A percentile compares a stretch with the other conserved stretches of the same genome.
phyloP scores from a whole-genome alignment of 768 basidiomycete species.

The Xanthoconium purpureum region DNA sequence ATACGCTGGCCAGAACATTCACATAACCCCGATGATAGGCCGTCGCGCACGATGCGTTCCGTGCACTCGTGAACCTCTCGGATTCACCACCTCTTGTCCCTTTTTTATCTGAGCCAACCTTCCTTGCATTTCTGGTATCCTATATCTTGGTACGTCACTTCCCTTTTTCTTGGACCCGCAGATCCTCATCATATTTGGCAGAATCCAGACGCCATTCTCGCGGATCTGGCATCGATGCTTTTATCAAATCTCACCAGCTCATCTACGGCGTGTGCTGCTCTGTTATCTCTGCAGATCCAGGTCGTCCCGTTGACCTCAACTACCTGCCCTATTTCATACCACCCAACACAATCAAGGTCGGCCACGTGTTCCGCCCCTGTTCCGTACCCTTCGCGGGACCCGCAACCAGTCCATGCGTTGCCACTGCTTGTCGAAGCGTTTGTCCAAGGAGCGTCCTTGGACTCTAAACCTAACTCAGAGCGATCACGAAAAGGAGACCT shows the following conservation, averaged over 20 bases:
- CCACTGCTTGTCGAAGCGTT: slow-evolving; percentile 90
- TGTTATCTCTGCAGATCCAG: slow-evolving; percentile 65
- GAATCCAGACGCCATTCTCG: slow-evolving; percentile 89
- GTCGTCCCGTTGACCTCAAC: slow-evolving; percentile 46
- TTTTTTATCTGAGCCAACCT: slow-evolving; percentile 66
- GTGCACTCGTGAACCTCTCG: slow-evolving; percentile 90
- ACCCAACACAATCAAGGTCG: slow-evolving; percentile 74
- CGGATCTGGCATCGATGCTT: slow-evolving; percentile 95
- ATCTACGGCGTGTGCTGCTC: slow-evolving; percentile 56
- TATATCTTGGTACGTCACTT: slow-evolving; percentile 78
- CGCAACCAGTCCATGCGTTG: slow-evolving; percentile 58
- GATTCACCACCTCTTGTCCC: slow-evolving; percentile 71
- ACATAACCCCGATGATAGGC: slow-evolving; percentile 45
- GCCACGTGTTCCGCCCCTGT: slow-evolving; percentile 75
- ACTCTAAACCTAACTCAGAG: slow-evolving; percentile 47
- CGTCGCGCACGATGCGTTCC: slow-evolving; percentile 92
- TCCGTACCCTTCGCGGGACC: slow-evolving; percentile 59
- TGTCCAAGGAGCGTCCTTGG: slow-evolving; percentile 62
- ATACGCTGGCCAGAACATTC: slow-evolving; percentile 20
- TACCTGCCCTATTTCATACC: slow-evolving; percentile 53
- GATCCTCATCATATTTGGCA: slow-evolving; percentile 31
- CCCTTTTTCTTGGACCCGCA: not conserved
- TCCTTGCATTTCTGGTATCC: slow-evolving; percentile 78
- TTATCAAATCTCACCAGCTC: slow-evolving; percentile 90
- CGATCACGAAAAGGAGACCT: slow-evolving; percentile 69